Base-by-base conservation (phyloP, 257 asterid genomes). In the Solanum habrochaites region DNA sequence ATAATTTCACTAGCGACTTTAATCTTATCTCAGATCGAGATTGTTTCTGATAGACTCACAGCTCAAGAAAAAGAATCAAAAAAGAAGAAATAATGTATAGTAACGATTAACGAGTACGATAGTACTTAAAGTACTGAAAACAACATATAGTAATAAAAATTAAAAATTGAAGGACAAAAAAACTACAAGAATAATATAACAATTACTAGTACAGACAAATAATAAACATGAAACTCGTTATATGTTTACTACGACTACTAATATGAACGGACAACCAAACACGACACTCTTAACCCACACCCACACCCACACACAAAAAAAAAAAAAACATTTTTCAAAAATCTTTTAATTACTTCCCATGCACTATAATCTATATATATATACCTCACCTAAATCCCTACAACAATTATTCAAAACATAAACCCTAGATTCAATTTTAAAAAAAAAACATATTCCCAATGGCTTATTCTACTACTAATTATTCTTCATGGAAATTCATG, bases 21-120 rank as follows among this genome's bases (percentile, higher is more conserved):
- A 11, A 0, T n/a, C 2, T 5, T 7, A 7, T 0, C 7, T 60
- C 69, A 60, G 0, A 6, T 6, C 4, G 23, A 52, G 3, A 3
- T 27, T 67, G 1, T 6, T 27, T 66, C 4, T 13, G 1, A 67
- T 27, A 27, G 20, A 66, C 1, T 18, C 2, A 12, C 2, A 5
- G 0, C 1, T 13, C 2, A 25, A 66, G 20, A 25, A 27, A 27
- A 58, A 11, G 2, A 12, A 3, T 2, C 1, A 3, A 3, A 4
- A 60, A 3, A 13, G 1, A 11, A 5, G 0, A 25, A 66, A 12
- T 27, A 27, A 67, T 49, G 23, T 16, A 5, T 52, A 16, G 23
- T 16, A 52, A 52, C 23, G 1, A 67, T 6, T 37, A 37, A 37
- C 39, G 39, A 67, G 27, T 27, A 27, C 2, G 9, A 12, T 6